A percentile compares a stretch with the other conserved stretches of the same genome.
Evolutionary conservation across 805 yeast species (phyloP).

Genomic region (Starmera quercuum): DNA sequence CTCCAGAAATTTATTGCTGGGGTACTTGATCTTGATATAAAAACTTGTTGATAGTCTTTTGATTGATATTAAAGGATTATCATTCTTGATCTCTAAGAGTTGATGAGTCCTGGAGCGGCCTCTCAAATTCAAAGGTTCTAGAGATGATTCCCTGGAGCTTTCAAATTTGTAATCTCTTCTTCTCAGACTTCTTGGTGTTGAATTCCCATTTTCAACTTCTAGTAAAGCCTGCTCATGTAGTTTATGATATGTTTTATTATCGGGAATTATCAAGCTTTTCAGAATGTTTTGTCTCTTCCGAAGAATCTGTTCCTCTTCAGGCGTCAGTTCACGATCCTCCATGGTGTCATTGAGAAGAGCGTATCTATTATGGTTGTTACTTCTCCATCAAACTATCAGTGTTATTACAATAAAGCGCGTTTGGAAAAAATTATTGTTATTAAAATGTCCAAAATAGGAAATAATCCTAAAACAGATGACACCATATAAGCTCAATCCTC

Average conservation of each 20-base stretch:
- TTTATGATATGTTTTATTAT: conserved; percentile 28
- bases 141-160: background rate
- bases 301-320: conserved; percentile 9
- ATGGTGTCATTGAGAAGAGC: background rate
- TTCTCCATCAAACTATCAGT: no score
- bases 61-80: conserved; percentile 18
- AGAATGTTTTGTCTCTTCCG: conserved; percentile 16
- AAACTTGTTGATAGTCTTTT: conserved; percentile 12
- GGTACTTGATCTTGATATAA: conserved; percentile 15
- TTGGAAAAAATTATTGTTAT: no score
- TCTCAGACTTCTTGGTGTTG: conserved; percentile 8
- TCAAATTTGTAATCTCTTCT: conserved; percentile 7
- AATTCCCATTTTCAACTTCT: conserved; percentile 11
- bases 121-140: no score
- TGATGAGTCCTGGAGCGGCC: background rate
- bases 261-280: conserved; percentile 27
- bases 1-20: conserved; percentile 11
- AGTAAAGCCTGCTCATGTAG: conserved; percentile 25
- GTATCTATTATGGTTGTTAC: no score
- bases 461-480: no score
- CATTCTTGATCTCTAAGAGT: conserved; percentile 10
- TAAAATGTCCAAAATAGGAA: no score
- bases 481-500: no score
- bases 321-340: conserved; percentile 3
- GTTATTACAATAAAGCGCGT: no score